phyloP scores from a whole-genome alignment of 441 rosid species.

The Cnidoscolus chayamansa region DNA sequence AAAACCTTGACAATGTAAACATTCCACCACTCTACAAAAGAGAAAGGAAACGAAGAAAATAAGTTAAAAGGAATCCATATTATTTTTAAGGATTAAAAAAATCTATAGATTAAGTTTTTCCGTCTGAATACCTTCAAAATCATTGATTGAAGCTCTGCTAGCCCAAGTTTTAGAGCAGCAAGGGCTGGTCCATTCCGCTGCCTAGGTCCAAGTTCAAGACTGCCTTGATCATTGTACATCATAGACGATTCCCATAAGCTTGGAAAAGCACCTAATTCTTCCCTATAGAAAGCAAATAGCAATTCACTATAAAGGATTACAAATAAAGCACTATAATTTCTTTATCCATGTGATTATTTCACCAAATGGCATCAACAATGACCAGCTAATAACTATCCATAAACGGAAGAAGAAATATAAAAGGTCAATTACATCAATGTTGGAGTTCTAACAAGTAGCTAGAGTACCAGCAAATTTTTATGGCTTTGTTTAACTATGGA shows the following conservation, averaged over 20 bases:
- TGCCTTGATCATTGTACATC: slow-evolving; percentile 36
- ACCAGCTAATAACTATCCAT: slow-evolving; percentile 1
- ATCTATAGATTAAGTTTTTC: slow-evolving; percentile 1
- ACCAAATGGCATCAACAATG: neutral
- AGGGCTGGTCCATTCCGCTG: slow-evolving; percentile 62
- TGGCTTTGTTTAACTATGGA: too few relatives aligned
- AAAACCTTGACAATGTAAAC: slow-evolving; percentile 66
- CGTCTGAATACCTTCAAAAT: slow-evolving; percentile 60
- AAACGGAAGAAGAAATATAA: neutral
- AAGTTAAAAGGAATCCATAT: neutral
- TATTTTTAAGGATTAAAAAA: slow-evolving; percentile 11
- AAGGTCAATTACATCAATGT: neutral
- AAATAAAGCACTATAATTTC: neutral
- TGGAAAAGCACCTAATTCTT: slow-evolving; percentile 53
- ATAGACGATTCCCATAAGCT: slow-evolving; percentile 51
- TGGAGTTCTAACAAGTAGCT: neutral
- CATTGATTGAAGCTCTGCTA: slow-evolving; percentile 54
- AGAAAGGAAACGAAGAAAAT: slow-evolving; percentile 5
- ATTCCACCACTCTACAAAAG: slow-evolving; percentile 64
- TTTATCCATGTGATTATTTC: neutral
- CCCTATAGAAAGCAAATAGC: slow-evolving; percentile 43
- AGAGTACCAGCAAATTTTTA: too few relatives aligned
- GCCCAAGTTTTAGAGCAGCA: slow-evolving; percentile 57
- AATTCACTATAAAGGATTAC: slow-evolving; percentile 14
- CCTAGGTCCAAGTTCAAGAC: slow-evolving; percentile 67